Conservation (phyloP, 2,329 filamentous ascomycete genomes). For the Xylaria sp. region DNA sequence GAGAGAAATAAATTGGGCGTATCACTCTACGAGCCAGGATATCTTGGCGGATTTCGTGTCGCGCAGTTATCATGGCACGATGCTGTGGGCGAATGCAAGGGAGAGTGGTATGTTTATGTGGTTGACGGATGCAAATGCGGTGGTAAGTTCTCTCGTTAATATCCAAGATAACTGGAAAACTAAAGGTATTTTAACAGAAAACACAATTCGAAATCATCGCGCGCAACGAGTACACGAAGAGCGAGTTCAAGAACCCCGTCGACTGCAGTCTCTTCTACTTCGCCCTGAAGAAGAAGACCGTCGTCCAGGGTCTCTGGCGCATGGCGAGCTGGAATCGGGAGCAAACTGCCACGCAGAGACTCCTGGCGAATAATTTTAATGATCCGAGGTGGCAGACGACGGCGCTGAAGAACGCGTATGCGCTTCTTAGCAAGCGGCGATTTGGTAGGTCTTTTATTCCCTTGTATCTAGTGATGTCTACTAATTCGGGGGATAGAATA, state of each 20-base stretch:
- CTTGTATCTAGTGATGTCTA: too few relatives aligned
- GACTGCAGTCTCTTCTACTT: slow-evolving; percentile 91
- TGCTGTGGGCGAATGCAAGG: slow-evolving; percentile 80
- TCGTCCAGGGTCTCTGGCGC: slow-evolving; percentile 87
- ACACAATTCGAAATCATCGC: slow-evolving; percentile 85
- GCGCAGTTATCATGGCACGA: slow-evolving; percentile 68
- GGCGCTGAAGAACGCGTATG: slow-evolving; percentile 94
- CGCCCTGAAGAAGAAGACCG: slow-evolving; percentile 82
- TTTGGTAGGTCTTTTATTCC: too few relatives aligned
- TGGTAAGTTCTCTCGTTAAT: slow-evolving; percentile 65
- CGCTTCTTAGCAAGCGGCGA: slow-evolving; percentile 80
- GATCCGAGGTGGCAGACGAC: slow-evolving; percentile 82
- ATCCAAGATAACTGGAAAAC: too few relatives aligned
- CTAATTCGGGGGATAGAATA: too few relatives aligned
- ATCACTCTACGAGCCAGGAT: slow-evolving; percentile 80
- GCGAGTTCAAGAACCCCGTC: slow-evolving; percentile 80
- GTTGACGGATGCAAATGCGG: slow-evolving; percentile 69
- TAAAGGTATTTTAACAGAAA: slow-evolving; percentile 42
- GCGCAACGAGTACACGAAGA: slow-evolving; percentile 86
- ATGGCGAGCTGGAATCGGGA: slow-evolving; percentile 89
- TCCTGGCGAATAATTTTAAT: slow-evolving; percentile 86
- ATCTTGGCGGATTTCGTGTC: slow-evolving; percentile 80
- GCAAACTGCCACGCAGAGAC: slow-evolving; percentile 69
- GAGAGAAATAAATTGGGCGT: slow-evolving; percentile 82
- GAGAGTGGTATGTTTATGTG: slow-evolving; percentile 94